Conservation (phyloP, 306 rosid genomes). For the Urtica urens region DNA sequence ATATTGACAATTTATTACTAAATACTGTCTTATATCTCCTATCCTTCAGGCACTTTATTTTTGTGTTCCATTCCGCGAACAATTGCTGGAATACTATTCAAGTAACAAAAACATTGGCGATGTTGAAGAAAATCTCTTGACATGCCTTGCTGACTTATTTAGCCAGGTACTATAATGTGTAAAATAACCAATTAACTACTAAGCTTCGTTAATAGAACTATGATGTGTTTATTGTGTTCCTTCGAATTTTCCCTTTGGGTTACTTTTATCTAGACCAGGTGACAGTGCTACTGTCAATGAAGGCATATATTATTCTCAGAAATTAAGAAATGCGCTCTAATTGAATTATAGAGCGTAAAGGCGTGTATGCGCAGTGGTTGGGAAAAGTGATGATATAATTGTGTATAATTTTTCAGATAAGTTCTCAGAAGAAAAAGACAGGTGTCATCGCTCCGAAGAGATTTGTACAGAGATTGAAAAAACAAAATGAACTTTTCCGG, state of each 20-base stretch:
- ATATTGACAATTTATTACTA: background rate
- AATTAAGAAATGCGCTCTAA: no score
- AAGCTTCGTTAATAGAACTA: no score
- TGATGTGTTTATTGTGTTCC: no score
- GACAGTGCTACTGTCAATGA: no score
- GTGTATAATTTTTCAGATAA: slow-evolving; percentile 40
- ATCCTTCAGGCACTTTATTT: slow-evolving; percentile 81
- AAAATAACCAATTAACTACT: background rate
- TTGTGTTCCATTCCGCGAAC: slow-evolving; percentile 98
- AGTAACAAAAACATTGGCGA: slow-evolving; percentile 59
- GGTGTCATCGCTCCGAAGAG: slow-evolving; percentile 99
- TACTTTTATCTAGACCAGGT: no score
- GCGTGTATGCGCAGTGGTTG: no score
- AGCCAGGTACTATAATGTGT: slow-evolving; percentile 47
- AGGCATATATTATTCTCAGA: no score
- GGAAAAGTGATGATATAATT: no score
- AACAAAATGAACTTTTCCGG: slow-evolving; percentile 94
- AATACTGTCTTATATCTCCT: slow-evolving; percentile 10
- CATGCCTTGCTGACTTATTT: slow-evolving; percentile 95
- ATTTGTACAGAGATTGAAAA: slow-evolving; percentile 91
- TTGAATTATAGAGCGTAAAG: no score
- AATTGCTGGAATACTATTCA: slow-evolving; percentile 74
- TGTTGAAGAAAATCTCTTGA: slow-evolving; percentile 87
- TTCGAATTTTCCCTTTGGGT: no score
- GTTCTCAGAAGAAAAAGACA: slow-evolving; percentile 96